A percentile compares a stretch with the other conserved stretches of the same genome.
Conservation (phyloP, 2,329 filamentous ascomycete species). For the Xylaria polymorpha region DNA sequence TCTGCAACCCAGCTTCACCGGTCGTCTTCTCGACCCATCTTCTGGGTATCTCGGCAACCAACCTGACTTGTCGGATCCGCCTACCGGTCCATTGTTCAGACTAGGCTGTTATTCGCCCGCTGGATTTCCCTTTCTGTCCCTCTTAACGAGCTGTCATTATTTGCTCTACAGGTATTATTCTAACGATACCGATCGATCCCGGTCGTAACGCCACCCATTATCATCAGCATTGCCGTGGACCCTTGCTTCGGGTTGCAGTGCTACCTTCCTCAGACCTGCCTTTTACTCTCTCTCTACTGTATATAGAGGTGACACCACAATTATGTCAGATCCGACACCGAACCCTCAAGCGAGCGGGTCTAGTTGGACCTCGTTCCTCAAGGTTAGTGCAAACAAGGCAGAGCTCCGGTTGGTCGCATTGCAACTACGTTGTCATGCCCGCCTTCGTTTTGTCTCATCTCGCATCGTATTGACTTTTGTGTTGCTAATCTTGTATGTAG, state of each 20-base stretch:
- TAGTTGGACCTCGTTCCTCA: conserved; percentile 51
- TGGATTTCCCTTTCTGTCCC: conserved; percentile 3
- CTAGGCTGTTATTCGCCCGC: conserved; percentile 10
- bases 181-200: not conserved
- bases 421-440: not conserved
- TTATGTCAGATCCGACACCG: conserved; percentile 45
- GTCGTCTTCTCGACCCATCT: not conserved
- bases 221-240: conserved; percentile 18
- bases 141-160: conserved; percentile 2
- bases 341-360: conserved; percentile 50
- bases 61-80: conserved; percentile 11
- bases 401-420: not conserved
- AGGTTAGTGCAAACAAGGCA: conserved; percentile 38
- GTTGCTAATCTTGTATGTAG: conserved; percentile 37
- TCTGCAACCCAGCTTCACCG: not conserved
- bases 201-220: not conserved
- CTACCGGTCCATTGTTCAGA: not conserved
- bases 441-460: not conserved
- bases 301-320: conserved; percentile 22
- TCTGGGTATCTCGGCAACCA: conserved; percentile 15
- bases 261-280: conserved; percentile 16
- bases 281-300: not conserved
- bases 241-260: conserved; percentile 34
- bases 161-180: not conserved
- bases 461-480: not conserved